These are phyloP conservation scores for Trichoderma gamsii DNA, from an alignment of 495 filamentous ascomycete species.

Conservation along the genomic window DNA sequence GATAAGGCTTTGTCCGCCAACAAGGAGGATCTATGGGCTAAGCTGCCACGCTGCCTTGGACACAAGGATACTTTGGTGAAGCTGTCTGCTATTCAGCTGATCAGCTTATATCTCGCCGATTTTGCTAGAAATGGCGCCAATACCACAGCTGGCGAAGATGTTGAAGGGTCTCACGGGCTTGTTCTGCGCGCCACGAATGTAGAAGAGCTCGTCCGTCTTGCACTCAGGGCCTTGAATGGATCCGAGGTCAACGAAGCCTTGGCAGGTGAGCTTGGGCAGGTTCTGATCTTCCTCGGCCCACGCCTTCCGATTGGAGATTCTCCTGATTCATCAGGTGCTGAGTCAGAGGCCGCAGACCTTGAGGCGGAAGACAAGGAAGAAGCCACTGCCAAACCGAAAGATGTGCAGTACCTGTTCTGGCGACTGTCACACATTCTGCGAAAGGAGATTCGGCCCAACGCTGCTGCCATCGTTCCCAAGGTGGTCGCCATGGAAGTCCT, in stretches of 20 bases:
- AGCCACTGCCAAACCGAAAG: constrained; percentile 31
- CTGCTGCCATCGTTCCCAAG: constrained; percentile 60
- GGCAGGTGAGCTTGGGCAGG: constrained; percentile 65
- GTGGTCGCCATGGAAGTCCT: constrained; percentile 70
- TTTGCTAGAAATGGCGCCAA: constrained; percentile 57
- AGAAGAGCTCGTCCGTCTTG: constrained; percentile 55
- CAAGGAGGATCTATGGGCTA: constrained; percentile 56
- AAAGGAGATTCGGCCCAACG: constrained; percentile 62
- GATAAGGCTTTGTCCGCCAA: constrained; percentile 51
- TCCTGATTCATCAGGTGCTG: constrained; percentile 26
- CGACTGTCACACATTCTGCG: constrained; percentile 72
- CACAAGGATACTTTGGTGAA: constrained; percentile 73
- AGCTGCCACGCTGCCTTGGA: constrained; percentile 58
- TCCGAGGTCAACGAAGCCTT: constrained; percentile 59
- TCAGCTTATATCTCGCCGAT: constrained; percentile 71
- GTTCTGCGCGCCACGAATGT: constrained; percentile 59
- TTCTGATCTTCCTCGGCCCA: constrained; percentile 67
- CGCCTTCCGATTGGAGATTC: constrained; percentile 40
- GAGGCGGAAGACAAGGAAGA: constrained; percentile 38
- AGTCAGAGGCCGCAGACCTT: constrained; percentile 38
- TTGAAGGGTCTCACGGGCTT: constrained; percentile 67
- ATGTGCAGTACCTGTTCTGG: constrained; percentile 65
- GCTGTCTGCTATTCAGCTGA: constrained; percentile 64
- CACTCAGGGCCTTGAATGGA: constrained; percentile 59
- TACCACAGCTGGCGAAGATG: constrained; percentile 50